Base-by-base conservation (phyloP, 2,329 filamentous ascomycete genomes). In the Pseudogymnoascus sp. region DNA sequence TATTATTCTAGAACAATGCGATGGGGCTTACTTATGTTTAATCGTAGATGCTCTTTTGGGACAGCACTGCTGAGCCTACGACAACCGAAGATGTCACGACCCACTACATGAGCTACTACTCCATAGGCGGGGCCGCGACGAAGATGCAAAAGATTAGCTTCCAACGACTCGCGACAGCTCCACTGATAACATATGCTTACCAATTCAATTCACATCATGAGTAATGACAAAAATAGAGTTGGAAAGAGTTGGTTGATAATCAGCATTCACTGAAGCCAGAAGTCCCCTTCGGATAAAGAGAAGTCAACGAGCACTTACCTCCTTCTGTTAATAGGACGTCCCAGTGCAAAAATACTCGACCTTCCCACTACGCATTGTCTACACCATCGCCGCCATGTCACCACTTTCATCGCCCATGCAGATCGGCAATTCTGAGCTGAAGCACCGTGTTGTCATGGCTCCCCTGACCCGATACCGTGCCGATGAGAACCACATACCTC, bases 391-490 rank as follows among this genome's bases (percentile, higher is more conserved):
- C 10, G 19, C 19, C 19, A 64, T 71, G 69, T 67, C 68, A 13
- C 71, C 68, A 61, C 72, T 79, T 40, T 78, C 78, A 65, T 64
- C 74, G 62, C 78, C 79, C 19, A 66, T 82, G 31, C 67, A 70
- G 15, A 69, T 82, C 17, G 80, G 80, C 26, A 66, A 69, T 21
- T 66, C 75, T 66, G 68, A 73, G 13, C 76, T 83, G 31, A 69
- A 73, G 38, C 76, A 79, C 67, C 79, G 80, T 44, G 69, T 83
- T 21, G 76, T 78, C 35, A 77, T 83, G 75, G 78, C 80, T 0
- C 81, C 81, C 2, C 69, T 83, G 65, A 81, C 80, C 15, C 76
- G 78, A 38, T 74, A 72, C 66, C 78, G 78, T 40, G 74, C 69
- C 61, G 73, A 75, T 63, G 75, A 83, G 63, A 71, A 79, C 63